phyloP scores from a whole-genome alignment of 768 basidiomycete genomes.

The Termitomyces sp. region DNA sequence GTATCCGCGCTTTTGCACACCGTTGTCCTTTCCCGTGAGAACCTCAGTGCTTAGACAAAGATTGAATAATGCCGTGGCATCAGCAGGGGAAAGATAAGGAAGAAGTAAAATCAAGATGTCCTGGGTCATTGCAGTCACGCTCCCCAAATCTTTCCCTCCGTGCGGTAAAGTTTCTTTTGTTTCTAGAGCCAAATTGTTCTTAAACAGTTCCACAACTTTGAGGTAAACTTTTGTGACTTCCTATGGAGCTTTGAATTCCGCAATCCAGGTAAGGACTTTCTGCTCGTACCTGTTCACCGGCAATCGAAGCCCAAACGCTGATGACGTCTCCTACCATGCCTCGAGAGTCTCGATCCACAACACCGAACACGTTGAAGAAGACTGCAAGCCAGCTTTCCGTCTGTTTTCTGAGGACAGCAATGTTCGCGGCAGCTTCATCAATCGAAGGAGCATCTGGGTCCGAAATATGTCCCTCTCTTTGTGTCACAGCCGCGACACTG shows the following conservation, averaged over 20 bases:
- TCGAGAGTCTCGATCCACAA: constrained; percentile 66
- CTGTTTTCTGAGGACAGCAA: constrained; percentile 69
- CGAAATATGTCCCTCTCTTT: constrained; percentile 22
- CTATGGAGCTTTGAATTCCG: constrained; percentile 20
- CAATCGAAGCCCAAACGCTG: constrained; percentile 77
- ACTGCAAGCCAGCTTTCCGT: constrained; percentile 93
- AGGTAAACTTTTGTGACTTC: constrained; percentile 77
- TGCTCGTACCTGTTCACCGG: constrained; percentile 54
- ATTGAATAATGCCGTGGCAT: constrained; percentile 60
- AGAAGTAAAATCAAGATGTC: constrained; percentile 85
- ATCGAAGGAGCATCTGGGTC: constrained; percentile 35
- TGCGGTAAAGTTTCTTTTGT: constrained; percentile 22
- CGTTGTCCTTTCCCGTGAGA: constrained; percentile 74
- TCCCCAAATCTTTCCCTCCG: constrained; percentile 30
- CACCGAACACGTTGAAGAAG: constrained; percentile 94
- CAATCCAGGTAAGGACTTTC: neutral
- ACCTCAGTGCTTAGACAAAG: constrained; percentile 65
- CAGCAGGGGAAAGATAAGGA: constrained; percentile 59
- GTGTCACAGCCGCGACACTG: constrained; percentile 50
- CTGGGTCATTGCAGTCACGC: constrained; percentile 57
- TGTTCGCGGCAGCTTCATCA: constrained; percentile 57
- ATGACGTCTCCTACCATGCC: constrained; percentile 86
- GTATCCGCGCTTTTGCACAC: constrained; percentile 93
- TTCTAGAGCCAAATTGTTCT: constrained; percentile 48
- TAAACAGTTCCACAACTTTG: constrained; percentile 71